These are phyloP conservation scores for Fusarium denticulatum DNA, from an alignment of 2,329 filamentous ascomycete species.

Conservation along the genomic window DNA sequence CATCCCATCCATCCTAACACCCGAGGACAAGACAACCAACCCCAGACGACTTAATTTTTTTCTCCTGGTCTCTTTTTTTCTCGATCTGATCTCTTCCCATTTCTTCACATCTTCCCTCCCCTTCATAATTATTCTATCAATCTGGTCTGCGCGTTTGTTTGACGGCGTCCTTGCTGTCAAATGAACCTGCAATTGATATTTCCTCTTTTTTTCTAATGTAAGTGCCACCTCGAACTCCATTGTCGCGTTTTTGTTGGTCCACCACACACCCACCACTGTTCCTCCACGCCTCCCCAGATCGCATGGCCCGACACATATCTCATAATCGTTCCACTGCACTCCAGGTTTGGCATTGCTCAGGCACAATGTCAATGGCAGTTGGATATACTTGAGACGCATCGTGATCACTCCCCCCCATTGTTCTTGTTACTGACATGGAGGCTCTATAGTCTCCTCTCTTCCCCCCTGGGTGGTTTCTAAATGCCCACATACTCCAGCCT, in stretches of 20 bases:
- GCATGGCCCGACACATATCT: constrained; percentile 43
- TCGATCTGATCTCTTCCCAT: constrained; percentile 36
- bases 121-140: constrained; percentile 39
- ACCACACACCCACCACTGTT: constrained; percentile 37
- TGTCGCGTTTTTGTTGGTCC: constrained; percentile 26
- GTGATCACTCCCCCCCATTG: background rate
- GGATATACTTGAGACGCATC: constrained; percentile 8
- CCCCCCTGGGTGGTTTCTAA: constrained; percentile 78
- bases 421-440: constrained; percentile 40
- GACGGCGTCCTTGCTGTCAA: constrained; percentile 87
- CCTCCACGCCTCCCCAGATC: constrained; percentile 37
- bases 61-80: constrained; percentile 1
- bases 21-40: constrained; percentile 35
- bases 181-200: constrained; percentile 91
- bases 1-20: constrained; percentile 28
- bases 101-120: constrained; percentile 23
- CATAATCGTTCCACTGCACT: constrained; percentile 42
- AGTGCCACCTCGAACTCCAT: constrained; percentile 44
- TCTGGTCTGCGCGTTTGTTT: constrained; percentile 84
- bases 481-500: constrained; percentile 81
- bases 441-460: constrained; percentile 60
- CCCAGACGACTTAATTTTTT: constrained; percentile 43
- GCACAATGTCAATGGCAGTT: constrained; percentile 18
- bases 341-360: constrained; percentile 35
- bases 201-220: constrained; percentile 71